These are phyloP conservation scores for Phylloboletellus chloephorus DNA, from an alignment of 1,284 basidiomycete genomes.

Conservation along the genomic window DNA sequence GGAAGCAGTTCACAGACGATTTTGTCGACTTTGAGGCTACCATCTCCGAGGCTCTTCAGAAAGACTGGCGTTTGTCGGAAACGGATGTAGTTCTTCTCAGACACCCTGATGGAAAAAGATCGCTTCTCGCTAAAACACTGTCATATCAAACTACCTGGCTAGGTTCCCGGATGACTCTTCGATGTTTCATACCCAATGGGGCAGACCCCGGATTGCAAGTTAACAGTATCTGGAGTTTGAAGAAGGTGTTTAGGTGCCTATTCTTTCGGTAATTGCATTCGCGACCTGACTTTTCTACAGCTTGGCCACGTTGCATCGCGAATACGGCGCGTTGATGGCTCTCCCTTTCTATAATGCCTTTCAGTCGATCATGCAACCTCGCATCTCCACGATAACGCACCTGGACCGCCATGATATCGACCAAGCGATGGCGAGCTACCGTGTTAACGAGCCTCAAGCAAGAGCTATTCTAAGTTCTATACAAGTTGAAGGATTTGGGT, in stretches of 20 bases:
- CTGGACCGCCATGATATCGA: conserved; percentile 55
- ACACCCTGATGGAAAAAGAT: conserved; percentile 45
- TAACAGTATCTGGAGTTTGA: conserved; percentile 67
- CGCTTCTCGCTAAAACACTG: conserved; percentile 74
- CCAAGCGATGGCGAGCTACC: conserved; percentile 65
- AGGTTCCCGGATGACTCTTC: conserved; percentile 47
- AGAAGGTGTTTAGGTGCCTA: conserved; percentile 76
- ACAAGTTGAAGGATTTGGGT: conserved; percentile 71
- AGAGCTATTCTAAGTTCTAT: conserved; percentile 81
- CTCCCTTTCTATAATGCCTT: conserved; percentile 81
- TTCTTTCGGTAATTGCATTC: conserved; percentile 4
- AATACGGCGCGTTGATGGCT: conserved; percentile 84
- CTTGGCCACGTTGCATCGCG: conserved; percentile 86
- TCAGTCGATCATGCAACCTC: conserved; percentile 64
- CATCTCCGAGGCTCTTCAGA: conserved; percentile 51
- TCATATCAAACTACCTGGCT: conserved; percentile 51
- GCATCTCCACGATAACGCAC: conserved; percentile 45
- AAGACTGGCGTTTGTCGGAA: conserved; percentile 74
- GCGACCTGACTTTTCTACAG: conserved; percentile 38
- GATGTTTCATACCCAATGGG: conserved; percentile 41
- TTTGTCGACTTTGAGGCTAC: conserved; percentile 71
- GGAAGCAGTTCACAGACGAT: conserved; percentile 63
- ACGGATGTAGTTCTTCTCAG: conserved; percentile 74
- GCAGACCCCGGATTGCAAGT: conserved; percentile 57
- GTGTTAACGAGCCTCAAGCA: conserved; percentile 93